Evolutionary conservation across 129 eudicot species (phyloP).

Genomic region (Centella asiatica): DNA sequence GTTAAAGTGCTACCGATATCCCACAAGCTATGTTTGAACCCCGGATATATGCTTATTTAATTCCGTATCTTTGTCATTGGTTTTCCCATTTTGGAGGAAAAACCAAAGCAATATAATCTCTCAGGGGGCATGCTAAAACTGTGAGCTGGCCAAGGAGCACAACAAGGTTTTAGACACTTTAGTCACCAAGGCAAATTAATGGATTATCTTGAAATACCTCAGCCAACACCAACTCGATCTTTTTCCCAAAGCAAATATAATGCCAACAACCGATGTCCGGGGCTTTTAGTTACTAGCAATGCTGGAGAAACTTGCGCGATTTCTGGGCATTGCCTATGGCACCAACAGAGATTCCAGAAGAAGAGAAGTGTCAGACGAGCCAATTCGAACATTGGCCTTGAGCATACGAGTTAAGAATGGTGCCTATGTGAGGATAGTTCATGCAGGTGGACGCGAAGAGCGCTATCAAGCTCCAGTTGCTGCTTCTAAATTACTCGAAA

Average conservation of each 20-base stretch:
- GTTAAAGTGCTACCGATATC: too few species aligned
- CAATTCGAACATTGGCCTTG: conserved; percentile 19
- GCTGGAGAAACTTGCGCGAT: conserved; percentile 34
- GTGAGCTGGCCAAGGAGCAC: conserved; percentile 7
- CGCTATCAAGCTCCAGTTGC: conserved; percentile 32
- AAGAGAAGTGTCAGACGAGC: conserved; percentile 16
- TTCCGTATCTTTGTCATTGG: not conserved
- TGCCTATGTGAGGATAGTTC: conserved; percentile 48
- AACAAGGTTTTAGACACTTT: not conserved
- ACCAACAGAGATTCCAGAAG: conserved; percentile 23
- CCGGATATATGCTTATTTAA: not conserved
- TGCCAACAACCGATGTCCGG: conserved; percentile 7
- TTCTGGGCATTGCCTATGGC: conserved; percentile 22
- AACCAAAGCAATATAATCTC: not conserved
- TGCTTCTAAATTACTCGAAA: conserved; percentile 37
- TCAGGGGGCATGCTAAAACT: not conserved
- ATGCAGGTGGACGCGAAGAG: conserved; percentile 66
- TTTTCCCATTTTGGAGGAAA: not conserved
- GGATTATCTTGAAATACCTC: conserved; percentile 9
- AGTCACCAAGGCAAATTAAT: conserved; percentile 21
- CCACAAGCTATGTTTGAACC: too few species aligned
- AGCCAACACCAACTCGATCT: not conserved
- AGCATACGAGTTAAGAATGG: conserved; percentile 31
- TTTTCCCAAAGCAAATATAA: not conserved
- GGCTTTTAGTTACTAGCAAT: conserved; percentile 22